Evolutionary conservation across 495 filamentous ascomycete species (phyloP).

Genomic region (Penicillium robsamsonii): DNA sequence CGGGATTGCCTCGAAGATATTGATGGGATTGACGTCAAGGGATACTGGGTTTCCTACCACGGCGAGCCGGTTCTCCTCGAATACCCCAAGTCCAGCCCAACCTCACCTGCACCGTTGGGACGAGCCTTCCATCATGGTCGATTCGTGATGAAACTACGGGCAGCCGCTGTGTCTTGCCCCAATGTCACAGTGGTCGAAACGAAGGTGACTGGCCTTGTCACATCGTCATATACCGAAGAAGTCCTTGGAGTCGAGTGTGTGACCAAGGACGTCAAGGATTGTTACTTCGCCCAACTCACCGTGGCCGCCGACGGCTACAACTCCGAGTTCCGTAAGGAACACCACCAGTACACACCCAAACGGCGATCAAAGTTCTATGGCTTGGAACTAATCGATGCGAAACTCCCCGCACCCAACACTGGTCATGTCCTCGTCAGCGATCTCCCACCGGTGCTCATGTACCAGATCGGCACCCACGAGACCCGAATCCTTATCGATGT

Average conservation of each 20-base stretch:
- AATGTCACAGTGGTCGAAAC: conserved; percentile 76
- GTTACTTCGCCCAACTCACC: conserved; percentile 83
- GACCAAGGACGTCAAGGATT: conserved; percentile 59
- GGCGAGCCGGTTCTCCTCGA: conserved; percentile 74
- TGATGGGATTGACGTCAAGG: conserved; percentile 75
- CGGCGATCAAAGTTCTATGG: conserved; percentile 84
- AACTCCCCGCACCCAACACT: conserved; percentile 66
- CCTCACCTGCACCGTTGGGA: conserved; percentile 54
- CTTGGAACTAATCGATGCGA: conserved; percentile 84
- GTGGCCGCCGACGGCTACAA: conserved; percentile 91
- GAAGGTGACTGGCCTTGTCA: conserved; percentile 62
- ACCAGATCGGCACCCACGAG: conserved; percentile 95
- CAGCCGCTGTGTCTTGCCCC: conserved; percentile 60
- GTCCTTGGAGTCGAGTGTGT: conserved; percentile 74
- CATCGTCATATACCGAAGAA: conserved; percentile 53
- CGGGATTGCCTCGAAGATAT: conserved; percentile 82
- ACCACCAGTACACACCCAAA: conserved; percentile 65
- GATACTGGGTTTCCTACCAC: conserved; percentile 86
- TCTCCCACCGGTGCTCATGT: conserved; percentile 76
- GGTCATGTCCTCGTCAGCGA: conserved; percentile 88
- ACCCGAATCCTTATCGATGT: conserved; percentile 89
- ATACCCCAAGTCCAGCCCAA: conserved; percentile 52
- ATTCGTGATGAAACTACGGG: conserved; percentile 73
- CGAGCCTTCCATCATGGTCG: conserved; percentile 80
- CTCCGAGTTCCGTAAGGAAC: conserved; percentile 85